phyloP scores from a whole-genome alignment of 2,329 filamentous ascomycete genomes.

The Pseudopyrenochaeta lycopersici region DNA sequence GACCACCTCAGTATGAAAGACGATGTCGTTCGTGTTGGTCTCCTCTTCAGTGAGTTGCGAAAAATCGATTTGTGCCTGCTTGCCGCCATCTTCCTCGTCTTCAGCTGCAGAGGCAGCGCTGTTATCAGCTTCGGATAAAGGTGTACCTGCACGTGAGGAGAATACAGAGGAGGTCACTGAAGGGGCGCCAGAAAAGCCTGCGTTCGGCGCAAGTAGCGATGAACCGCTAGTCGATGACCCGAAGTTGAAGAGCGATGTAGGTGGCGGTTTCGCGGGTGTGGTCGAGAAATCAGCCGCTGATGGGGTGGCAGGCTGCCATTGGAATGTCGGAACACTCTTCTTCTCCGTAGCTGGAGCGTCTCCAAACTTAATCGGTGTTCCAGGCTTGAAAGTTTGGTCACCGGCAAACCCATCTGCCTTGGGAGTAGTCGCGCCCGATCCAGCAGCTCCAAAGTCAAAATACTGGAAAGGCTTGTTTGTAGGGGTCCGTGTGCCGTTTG shows the following conservation, averaged over 20 bases:
- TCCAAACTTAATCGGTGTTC: conserved; percentile 48
- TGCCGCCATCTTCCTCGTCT: conserved; percentile 41
- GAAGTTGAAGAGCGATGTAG: conserved; percentile 34
- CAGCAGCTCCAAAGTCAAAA: conserved; percentile 43
- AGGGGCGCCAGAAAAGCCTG: conserved; percentile 25
- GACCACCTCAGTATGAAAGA: conserved; percentile 42
- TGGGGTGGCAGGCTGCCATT: conserved; percentile 38
- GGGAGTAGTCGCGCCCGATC: conserved; percentile 35
- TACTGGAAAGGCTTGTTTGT: conserved; percentile 31
- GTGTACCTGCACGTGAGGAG: conserved; percentile 48
- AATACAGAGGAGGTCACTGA: conserved; percentile 40
- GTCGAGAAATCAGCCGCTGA: conserved; percentile 36
- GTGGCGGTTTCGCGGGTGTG: conserved; percentile 36
- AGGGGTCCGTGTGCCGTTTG: conserved; percentile 39
- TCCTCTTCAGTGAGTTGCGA: conserved; percentile 46
- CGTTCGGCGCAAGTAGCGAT: conserved; percentile 31
- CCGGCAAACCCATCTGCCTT: conserved; percentile 41
- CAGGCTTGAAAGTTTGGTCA: conserved; percentile 49
- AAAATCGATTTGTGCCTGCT: conserved; percentile 40
- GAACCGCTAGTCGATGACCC: conserved; percentile 22
- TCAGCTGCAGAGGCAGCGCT: conserved; percentile 39
- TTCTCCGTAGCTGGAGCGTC: conserved; percentile 28
- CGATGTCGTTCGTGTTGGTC: conserved; percentile 37
- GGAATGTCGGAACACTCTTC: conserved; percentile 33
- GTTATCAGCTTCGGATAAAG: conserved; percentile 44